Percentiles rank a stretch among this genome's conserved stretches.
phyloP scores from a whole-genome alignment of 2,329 filamentous ascomycete genomes.

The Fusarium kyushuense region DNA sequence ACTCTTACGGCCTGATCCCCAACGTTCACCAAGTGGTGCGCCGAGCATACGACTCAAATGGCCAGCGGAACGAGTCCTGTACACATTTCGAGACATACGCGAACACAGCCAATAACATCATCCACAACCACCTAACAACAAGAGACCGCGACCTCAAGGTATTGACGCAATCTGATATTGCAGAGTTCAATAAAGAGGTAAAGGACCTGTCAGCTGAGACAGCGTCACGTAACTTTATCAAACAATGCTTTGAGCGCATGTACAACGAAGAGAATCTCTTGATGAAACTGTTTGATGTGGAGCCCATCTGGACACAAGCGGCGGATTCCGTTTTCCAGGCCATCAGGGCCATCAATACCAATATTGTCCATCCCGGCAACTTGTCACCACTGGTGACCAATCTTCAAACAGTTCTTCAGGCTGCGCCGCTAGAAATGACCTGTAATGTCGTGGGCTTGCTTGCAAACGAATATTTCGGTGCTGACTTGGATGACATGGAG shows the following conservation, averaged over 20 bases:
- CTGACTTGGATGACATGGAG: slow-evolving; percentile 70
- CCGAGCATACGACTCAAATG: slow-evolving; percentile 65
- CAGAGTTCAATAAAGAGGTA: slow-evolving; percentile 65
- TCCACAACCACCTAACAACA: slow-evolving; percentile 65
- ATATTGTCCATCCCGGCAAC: slow-evolving; percentile 66
- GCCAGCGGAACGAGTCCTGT: slow-evolving; percentile 57
- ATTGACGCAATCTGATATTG: slow-evolving; percentile 66
- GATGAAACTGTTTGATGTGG: slow-evolving; percentile 66
- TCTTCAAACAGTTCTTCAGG: slow-evolving; percentile 63
- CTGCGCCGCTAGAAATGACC: slow-evolving; percentile 61
- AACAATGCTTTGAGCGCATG: slow-evolving; percentile 70
- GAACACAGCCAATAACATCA: slow-evolving; percentile 66
- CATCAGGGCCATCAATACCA: slow-evolving; percentile 63
- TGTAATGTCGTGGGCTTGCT: slow-evolving; percentile 70
- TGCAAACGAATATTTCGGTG: slow-evolving; percentile 67
- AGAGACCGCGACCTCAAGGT: slow-evolving; percentile 66
- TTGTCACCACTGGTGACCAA: slow-evolving; percentile 64
- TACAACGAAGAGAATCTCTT: slow-evolving; percentile 68
- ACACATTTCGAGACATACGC: slow-evolving; percentile 65
- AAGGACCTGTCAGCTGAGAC: slow-evolving; percentile 65
- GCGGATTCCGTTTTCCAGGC: slow-evolving; percentile 63
- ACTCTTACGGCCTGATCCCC: slow-evolving; percentile 67
- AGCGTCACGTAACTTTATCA: slow-evolving; percentile 68
- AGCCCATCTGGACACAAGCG: slow-evolving; percentile 64
- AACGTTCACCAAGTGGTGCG: slow-evolving; percentile 67